Conservation (phyloP, 1,139 yeast genomes). For the Yamadazyma dendronema region DNA sequence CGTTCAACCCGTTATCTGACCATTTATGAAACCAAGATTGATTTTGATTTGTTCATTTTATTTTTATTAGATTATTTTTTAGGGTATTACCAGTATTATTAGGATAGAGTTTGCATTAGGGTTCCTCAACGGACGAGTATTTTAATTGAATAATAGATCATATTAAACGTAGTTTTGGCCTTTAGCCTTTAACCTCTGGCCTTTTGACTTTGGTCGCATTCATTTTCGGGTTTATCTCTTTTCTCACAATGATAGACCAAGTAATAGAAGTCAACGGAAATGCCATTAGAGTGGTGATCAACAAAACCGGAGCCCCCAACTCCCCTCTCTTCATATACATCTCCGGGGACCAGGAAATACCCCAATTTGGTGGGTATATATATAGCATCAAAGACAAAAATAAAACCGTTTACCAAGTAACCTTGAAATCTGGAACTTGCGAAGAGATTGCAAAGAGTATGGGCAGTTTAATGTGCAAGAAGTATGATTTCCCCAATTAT, state of each 20-base stretch:
- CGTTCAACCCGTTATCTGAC: conserved; percentile 55
- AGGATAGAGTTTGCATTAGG: conserved; percentile 54
- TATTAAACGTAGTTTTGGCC: too few relatives aligned
- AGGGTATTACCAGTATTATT: conserved; percentile 19
- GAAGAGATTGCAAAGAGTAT: conserved; percentile 15
- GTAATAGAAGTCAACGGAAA: conserved; percentile 9
- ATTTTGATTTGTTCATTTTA: conserved; percentile 17
- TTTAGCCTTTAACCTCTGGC: not conserved
- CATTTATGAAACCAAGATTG: conserved; percentile 10
- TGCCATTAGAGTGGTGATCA: conserved; percentile 11
- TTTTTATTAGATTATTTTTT: conserved; percentile 12
- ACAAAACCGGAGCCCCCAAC: conserved; percentile 4
- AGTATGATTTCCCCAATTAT: conserved; percentile 14
- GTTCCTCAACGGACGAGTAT: conserved; percentile 55
- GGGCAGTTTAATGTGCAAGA: conserved; percentile 13
- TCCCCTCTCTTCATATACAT: conserved; percentile 16
- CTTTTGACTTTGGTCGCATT: too few relatives aligned
- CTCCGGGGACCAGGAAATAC: conserved; percentile 5
- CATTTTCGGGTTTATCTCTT: too few relatives aligned
- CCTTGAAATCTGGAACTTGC: conserved; percentile 13
- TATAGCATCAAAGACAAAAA: conserved; percentile 14
- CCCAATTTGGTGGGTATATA: conserved; percentile 16
- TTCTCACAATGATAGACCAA: too few relatives aligned
- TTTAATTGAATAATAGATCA: conserved; percentile 17
- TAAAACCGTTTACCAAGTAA: conserved; percentile 10